phyloP scores from a whole-genome alignment of 2,329 filamentous ascomycete genomes.

The Cordyceps cateniannulata region DNA sequence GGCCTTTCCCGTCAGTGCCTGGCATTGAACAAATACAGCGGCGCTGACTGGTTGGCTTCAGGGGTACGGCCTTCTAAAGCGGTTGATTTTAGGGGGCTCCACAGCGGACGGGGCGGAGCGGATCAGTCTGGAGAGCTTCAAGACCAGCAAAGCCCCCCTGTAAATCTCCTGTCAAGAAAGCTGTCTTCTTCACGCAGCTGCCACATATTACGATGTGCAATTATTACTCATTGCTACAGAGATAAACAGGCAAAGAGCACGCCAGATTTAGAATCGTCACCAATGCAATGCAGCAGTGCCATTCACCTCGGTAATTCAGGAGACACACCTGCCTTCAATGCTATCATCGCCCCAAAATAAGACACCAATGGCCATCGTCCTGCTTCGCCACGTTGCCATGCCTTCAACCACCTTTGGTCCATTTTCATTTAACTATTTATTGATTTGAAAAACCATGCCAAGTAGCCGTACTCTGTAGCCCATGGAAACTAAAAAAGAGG shows the following conservation, averaged over 20 bases:
- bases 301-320: neutral
- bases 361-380: neutral
- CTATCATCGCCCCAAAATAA: neutral
- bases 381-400: neutral
- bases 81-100: neutral
- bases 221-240: no score
- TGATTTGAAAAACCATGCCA: no score
- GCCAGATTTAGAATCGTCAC: no score
- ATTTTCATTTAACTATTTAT: neutral
- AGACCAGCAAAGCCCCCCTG: neutral
- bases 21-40: neutral
- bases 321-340: no score
- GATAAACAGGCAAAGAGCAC: no score
- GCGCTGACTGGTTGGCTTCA: neutral
- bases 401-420: neutral
- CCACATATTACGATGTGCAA: neutral
- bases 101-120: neutral
- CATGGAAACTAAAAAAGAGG: no score
- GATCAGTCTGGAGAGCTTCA: neutral
- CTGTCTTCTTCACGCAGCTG: neutral
- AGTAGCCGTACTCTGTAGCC: no score
- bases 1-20: no score
- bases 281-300: no score
- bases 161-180: neutral
- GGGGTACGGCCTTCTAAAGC: neutral